A percentile compares a stretch with the other conserved stretches of the same genome.
phyloP scores from a whole-genome alignment of 1,284 basidiomycete genomes.

The Cystobasidium slooffiae region DNA sequence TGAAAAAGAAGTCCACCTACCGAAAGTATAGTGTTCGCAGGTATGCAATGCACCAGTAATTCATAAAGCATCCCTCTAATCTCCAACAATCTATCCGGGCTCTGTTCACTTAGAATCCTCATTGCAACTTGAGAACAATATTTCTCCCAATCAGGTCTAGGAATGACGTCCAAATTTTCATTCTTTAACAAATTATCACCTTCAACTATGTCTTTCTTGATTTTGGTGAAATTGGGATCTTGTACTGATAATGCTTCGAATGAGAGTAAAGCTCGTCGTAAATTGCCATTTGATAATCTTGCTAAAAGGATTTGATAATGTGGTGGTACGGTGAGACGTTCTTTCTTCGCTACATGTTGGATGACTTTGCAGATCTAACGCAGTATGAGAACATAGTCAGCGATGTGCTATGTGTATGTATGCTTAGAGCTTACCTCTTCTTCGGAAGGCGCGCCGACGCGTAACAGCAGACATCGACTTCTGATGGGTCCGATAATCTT shows the following conservation, averaged over 20 bases:
- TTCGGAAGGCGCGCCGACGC: conserved; percentile 83
- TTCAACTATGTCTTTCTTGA: conserved; percentile 39
- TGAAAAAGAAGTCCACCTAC: conserved; percentile 59
- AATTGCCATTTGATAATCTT: conserved; percentile 81
- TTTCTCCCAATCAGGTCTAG: conserved; percentile 99
- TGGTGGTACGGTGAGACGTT: conserved; percentile 78
- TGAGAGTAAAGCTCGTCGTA: conserved; percentile 91
- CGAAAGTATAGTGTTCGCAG: conserved; percentile 88
- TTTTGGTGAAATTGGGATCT: conserved; percentile 51
- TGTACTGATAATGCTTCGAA: conserved; percentile 97
- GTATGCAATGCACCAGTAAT: conserved; percentile 94
- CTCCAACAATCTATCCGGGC: conserved; percentile 87
- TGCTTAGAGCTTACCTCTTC: conserved; percentile 66
- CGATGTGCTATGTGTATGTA: not conserved
- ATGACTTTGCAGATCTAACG: conserved; percentile 79
- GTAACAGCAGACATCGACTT: conserved; percentile 88
- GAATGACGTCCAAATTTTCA: conserved; percentile 68
- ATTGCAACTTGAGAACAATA: conserved; percentile 95
- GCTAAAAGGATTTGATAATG: conserved; percentile 75
- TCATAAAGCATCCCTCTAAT: conserved; percentile 94
- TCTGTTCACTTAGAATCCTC: conserved; percentile 87
- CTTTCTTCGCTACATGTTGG: conserved; percentile 77
- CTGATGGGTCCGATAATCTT: conserved; percentile 97
- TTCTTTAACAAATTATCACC: conserved; percentile 26
- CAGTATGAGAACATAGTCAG: not conserved